Evolutionary conservation across 2,329 filamentous ascomycete genomes (phyloP).

Genomic region (Venturia pyrina): DNA sequence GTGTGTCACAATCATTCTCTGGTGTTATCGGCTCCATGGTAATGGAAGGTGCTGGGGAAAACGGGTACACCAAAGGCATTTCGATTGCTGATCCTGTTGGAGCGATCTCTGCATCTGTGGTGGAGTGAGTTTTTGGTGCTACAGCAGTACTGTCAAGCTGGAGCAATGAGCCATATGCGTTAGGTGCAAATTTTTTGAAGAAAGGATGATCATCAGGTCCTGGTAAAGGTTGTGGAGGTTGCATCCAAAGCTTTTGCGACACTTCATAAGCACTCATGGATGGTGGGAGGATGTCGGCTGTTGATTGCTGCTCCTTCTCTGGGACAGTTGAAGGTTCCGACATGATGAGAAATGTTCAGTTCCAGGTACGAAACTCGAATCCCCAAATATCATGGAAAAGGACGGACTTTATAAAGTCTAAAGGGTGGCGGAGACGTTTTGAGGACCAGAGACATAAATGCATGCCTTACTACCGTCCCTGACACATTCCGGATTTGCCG

Average conservation of each 20-base stretch:
- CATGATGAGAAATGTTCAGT: not conserved
- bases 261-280: not conserved
- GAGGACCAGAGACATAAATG: not conserved
- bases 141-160: not conserved
- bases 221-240: conserved; percentile 6
- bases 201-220: conserved; percentile 10
- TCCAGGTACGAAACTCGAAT: not conserved
- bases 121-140: not conserved
- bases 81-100: not conserved
- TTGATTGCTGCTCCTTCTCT: not conserved
- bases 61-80: conserved; percentile 7
- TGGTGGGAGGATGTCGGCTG: not conserved
- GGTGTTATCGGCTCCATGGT: conserved; percentile 8
- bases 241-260: not conserved
- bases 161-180: conserved; percentile 1
- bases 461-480: not conserved
- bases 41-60: conserved; percentile 4
- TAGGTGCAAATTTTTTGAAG: conserved; percentile 3
- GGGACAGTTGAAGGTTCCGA: not conserved
- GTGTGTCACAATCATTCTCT: not conserved
- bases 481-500: not conserved
- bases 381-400: not conserved
- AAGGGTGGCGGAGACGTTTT: not conserved
- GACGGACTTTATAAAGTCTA: not conserved
- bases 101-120: not conserved